Evolutionary conservation across 2,329 filamentous ascomycete species (phyloP).

Genomic region (Diaporthe eres): DNA sequence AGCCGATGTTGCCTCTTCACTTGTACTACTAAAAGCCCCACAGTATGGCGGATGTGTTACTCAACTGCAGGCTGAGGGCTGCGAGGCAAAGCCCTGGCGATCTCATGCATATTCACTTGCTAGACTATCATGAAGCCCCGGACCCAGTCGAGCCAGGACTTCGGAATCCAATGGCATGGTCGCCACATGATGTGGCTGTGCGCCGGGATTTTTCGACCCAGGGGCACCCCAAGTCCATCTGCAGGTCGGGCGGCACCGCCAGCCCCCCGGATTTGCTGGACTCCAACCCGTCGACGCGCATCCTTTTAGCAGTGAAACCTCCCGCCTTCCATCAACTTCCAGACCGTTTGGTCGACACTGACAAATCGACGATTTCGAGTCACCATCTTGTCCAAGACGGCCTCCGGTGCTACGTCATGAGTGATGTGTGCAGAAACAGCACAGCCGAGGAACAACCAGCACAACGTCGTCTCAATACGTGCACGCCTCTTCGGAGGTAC

Average conservation of each 20-base stretch:
- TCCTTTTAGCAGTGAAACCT: slow-evolving; percentile 10
- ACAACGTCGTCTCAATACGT: neutral
- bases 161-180: slow-evolving; percentile 1
- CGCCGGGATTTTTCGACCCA: slow-evolving; percentile 11
- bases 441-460: neutral
- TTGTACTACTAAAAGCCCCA: neutral
- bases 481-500: slow-evolving; percentile 22
- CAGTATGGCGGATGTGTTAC: neutral
- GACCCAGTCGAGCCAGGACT: slow-evolving; percentile 7
- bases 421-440: neutral
- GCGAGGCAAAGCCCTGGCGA: slow-evolving; percentile 10
- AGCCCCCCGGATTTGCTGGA: slow-evolving; percentile 14
- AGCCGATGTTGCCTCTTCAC: neutral
- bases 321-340: slow-evolving; percentile 21
- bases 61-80: slow-evolving; percentile 3
- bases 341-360: slow-evolving; percentile 5
- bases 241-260: slow-evolving; percentile 32
- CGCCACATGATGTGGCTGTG: slow-evolving; percentile 35
- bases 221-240: slow-evolving; percentile 26
- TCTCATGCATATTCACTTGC: neutral
- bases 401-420: slow-evolving; percentile 32
- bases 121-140: neutral
- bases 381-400: slow-evolving; percentile 1
- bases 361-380: slow-evolving; percentile 28
- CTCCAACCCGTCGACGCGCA: neutral